Conservation (phyloP, 805 yeast species). For the Candida insectorum region DNA sequence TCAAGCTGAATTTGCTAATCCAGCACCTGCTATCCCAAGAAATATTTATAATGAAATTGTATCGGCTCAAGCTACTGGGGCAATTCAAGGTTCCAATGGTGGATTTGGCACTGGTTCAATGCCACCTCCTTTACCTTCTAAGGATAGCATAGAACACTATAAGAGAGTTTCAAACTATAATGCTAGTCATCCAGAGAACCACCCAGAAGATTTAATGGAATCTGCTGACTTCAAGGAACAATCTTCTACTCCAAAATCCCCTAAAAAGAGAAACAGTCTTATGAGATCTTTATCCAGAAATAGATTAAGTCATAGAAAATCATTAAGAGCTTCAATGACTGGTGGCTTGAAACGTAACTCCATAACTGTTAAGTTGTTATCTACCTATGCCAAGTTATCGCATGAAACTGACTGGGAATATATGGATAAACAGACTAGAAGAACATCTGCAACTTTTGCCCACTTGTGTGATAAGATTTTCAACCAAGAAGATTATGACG, state of each 20-base stretch:
- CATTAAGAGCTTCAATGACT: slow-evolving; percentile 37
- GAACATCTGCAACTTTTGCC: slow-evolving; percentile 78
- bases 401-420: slow-evolving; percentile 64
- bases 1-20: slow-evolving; percentile 1
- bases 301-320: slow-evolving; percentile 31
- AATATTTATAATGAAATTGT: slow-evolving; percentile 43
- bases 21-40: slow-evolving; percentile 31
- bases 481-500: slow-evolving; percentile 56
- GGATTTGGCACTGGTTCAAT: slow-evolving; percentile 13
- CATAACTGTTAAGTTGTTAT: slow-evolving; percentile 64
- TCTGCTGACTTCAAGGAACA: slow-evolving; percentile 28
- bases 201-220: slow-evolving; percentile 17
- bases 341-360: slow-evolving; percentile 61
- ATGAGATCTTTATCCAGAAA: slow-evolving; percentile 25
- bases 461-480: slow-evolving; percentile 73
- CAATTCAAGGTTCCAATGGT: slow-evolving; percentile 3
- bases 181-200: slow-evolving; percentile 7
- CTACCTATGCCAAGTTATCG: slow-evolving; percentile 70
- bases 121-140: slow-evolving; percentile 43
- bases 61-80: slow-evolving; percentile 23
- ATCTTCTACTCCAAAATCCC: slow-evolving; percentile 11
- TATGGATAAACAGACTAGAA: slow-evolving; percentile 67
- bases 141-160: slow-evolving; percentile 23
- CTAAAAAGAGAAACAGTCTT: slow-evolving; percentile 27
- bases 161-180: slow-evolving; percentile 10